These are phyloP conservation scores for Talaromyces thailandensis DNA, from an alignment of 495 filamentous ascomycete species.

Conservation along the genomic window DNA sequence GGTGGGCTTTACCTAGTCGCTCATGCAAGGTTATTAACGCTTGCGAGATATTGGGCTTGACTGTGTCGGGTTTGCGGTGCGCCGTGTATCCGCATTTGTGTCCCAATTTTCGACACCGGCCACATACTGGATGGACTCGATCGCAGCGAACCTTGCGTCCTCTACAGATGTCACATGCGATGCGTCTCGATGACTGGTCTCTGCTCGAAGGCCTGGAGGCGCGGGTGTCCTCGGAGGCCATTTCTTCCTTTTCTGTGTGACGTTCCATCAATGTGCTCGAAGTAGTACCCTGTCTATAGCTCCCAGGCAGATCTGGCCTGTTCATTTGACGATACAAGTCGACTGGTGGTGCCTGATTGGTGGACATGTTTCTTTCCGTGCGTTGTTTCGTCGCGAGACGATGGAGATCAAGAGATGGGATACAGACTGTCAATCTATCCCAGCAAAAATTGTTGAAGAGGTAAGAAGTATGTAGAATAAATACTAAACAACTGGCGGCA, in stretches of 20 bases:
- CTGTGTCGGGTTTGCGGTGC: not conserved
- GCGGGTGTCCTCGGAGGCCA: not conserved
- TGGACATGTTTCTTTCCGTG: not conserved
- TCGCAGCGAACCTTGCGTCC: constrained; percentile 2
- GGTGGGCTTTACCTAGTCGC: constrained; percentile 3
- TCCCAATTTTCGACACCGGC: not conserved
- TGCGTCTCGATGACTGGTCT: not conserved
- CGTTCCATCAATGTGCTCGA: not conserved
- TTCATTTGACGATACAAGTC: not conserved
- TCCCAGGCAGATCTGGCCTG: not conserved
- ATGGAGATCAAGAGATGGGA: not conserved
- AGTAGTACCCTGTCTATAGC: not conserved
- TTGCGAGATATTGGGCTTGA: constrained; percentile 1
- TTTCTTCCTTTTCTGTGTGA: not conserved
- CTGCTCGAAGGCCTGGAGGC: not conserved
- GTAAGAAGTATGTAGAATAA: not conserved
- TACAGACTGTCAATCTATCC: not conserved
- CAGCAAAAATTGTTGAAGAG: not conserved
- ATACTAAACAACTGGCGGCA: not conserved
- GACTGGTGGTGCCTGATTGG: not conserved
- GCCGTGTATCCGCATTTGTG: not conserved
- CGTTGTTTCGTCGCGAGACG: not conserved
- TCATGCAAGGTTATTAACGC: not conserved
- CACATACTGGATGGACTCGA: constrained; percentile 1
- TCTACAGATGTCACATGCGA: constrained; percentile 2